A percentile compares a stretch with the other conserved stretches of the same genome.
Conservation (phyloP, 192 early-diverging fungal species). For the Umbelopsis ramanniana region DNA sequence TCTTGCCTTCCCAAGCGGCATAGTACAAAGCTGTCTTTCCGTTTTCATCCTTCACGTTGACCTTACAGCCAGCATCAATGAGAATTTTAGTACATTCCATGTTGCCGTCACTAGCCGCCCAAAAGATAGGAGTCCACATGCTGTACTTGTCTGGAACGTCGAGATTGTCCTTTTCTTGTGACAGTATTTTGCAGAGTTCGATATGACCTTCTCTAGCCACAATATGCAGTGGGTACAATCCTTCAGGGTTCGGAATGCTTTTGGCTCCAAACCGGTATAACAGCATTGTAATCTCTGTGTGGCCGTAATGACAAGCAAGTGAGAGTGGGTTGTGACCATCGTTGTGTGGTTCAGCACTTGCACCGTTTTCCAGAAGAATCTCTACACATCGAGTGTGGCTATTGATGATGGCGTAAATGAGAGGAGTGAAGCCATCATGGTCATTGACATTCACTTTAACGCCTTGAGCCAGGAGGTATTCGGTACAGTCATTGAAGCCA, state of each 20-base stretch:
- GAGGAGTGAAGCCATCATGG: conserved; percentile 87
- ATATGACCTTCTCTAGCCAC: conserved; percentile 83
- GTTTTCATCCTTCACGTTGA: conserved; percentile 81
- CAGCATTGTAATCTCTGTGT: conserved; percentile 81
- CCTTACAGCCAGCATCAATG: conserved; percentile 75
- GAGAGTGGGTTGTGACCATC: conserved; percentile 72
- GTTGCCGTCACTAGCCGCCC: conserved; percentile 91
- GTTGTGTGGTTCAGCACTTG: conserved; percentile 63
- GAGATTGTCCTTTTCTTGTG: conserved; percentile 73
- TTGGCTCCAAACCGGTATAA: conserved; percentile 79
- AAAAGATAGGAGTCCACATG: conserved; percentile 97
- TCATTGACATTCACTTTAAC: conserved; percentile 67
- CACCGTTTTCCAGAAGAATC: conserved; percentile 71
- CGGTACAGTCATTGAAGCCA: conserved; percentile 74
- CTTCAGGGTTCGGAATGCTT: conserved; percentile 76
- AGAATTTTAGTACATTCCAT: conserved; percentile 78
- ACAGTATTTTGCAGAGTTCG: conserved; percentile 72
- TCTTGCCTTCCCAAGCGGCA: conserved; percentile 91
- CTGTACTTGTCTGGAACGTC: conserved; percentile 88
- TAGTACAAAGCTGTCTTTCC: conserved; percentile 86
- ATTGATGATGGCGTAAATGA: conserved; percentile 86
- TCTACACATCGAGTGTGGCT: conserved; percentile 79
- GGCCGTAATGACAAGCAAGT: conserved; percentile 93
- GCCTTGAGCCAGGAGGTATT: conserved; percentile 55
- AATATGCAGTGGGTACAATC: conserved; percentile 88